Conservation (phyloP, 768 basidiomycete species). For the Tremella yokohamensis region DNA sequence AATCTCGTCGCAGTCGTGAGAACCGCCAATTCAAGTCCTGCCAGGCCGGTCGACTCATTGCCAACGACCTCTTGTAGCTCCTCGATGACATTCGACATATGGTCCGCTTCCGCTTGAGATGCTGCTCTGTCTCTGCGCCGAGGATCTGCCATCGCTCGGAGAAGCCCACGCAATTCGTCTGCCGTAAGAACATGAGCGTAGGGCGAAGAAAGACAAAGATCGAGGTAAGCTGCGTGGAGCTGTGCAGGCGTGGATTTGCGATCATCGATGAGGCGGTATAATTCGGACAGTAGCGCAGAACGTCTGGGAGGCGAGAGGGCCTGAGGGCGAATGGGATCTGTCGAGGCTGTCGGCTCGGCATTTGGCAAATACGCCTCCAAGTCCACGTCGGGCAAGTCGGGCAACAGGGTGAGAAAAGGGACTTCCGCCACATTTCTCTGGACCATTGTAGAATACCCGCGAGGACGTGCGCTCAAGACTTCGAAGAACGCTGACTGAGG, state of each 20-base stretch:
- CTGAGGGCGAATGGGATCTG: background rate
- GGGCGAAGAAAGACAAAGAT: slow-evolving; percentile 21
- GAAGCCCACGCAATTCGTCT: slow-evolving; percentile 19
- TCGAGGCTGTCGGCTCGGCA: background rate
- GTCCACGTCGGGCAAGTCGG: background rate
- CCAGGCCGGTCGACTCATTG: slow-evolving; percentile 2
- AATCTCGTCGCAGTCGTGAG: background rate
- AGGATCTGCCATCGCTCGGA: slow-evolving; percentile 8
- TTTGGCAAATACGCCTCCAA: too few relatives aligned
- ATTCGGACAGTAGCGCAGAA: background rate
- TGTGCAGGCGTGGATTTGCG: background rate
- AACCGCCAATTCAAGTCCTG: slow-evolving; percentile 12
- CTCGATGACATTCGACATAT: slow-evolving; percentile 8
- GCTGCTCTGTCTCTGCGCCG: slow-evolving; percentile 13
- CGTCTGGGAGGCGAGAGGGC: background rate
- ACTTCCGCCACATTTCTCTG: background rate
- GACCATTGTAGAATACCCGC: slow-evolving; percentile 8
- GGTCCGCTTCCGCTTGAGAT: slow-evolving; percentile 1
- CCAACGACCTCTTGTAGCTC: slow-evolving; percentile 21
- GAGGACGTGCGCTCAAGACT: slow-evolving; percentile 58
- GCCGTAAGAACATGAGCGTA: slow-evolving; percentile 25
- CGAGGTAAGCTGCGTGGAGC: slow-evolving; percentile 8
- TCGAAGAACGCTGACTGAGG: slow-evolving; percentile 96
- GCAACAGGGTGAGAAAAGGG: background rate
- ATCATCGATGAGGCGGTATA: background rate